Conservation (phyloP, 2,329 filamentous ascomycete genomes). For the Pseudogymnoascus sp. region DNA sequence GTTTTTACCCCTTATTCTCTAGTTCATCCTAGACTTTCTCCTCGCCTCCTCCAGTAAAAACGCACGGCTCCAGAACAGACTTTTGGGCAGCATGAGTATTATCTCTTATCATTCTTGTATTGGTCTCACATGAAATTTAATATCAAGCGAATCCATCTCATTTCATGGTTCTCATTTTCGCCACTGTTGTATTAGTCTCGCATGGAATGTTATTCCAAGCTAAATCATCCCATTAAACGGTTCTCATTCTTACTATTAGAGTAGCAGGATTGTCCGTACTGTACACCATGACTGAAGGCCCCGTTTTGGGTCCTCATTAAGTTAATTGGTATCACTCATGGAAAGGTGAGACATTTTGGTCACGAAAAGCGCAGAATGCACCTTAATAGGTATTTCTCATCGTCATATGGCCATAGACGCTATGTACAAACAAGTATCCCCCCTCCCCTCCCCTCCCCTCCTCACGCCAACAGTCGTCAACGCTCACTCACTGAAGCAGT, state of each 20-base stretch:
- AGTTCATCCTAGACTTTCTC: not conserved
- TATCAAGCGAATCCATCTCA: no score
- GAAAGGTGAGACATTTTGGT: no score
- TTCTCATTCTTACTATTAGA: not conserved
- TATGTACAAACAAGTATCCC: not conserved
- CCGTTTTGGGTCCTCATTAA: not conserved
- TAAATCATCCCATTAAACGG: not conserved
- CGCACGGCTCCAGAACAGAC: not conserved
- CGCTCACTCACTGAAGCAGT: conserved; percentile 1
- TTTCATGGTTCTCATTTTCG: no score
- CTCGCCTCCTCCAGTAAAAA: no score
- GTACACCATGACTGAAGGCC: not conserved
- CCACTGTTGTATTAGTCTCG: no score
- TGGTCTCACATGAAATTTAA: not conserved
- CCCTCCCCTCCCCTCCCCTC: not conserved
- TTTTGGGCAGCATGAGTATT: not conserved
- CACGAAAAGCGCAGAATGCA: no score
- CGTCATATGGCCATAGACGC: not conserved
- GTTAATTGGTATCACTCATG: no score
- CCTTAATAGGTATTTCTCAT: not conserved
- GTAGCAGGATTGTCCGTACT: not conserved
- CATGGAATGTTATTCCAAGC: not conserved
- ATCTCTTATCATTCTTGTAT: no score
- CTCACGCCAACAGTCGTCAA: not conserved
- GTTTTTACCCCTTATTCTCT: not conserved